Evolutionary conservation across 257 asterid species (phyloP).

Genomic region (Cinchona pubescens): DNA sequence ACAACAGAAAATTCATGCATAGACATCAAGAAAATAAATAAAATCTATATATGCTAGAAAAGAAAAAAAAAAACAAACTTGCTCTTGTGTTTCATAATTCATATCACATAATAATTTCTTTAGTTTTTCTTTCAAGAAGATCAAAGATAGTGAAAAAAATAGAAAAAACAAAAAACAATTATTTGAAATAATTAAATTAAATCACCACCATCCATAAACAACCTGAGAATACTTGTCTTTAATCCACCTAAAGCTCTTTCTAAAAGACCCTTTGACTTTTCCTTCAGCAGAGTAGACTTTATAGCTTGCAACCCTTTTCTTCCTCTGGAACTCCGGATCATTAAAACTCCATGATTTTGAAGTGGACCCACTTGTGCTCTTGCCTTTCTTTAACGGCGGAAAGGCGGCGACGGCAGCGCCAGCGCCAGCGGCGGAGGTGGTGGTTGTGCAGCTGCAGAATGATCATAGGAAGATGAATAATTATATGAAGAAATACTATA

Average conservation of each 20-base stretch:
- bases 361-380: constrained; percentile 35
- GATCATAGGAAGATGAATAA: constrained; percentile 20
- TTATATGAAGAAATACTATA: constrained; percentile 45
- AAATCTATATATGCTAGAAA: neutral
- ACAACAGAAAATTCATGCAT: constrained; percentile 10
- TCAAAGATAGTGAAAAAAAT: neutral
- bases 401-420: no score
- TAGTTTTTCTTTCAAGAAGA: neutral
- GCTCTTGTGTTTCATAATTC: constrained; percentile 10
- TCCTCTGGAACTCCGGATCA: constrained; percentile 89
- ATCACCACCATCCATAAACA: constrained; percentile 66
- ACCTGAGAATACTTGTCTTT: constrained; percentile 57
- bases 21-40: constrained; percentile 14
- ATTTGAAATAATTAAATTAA: no score
- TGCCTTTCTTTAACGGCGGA: constrained; percentile 61
- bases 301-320: constrained; percentile 81
- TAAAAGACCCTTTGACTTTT: constrained; percentile 69
- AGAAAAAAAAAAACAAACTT: neutral
- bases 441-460: neutral
- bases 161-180: neutral
- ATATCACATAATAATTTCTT: neutral
- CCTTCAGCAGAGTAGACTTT: constrained; percentile 87
- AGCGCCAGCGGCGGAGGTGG: no score
- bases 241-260: constrained; percentile 76
- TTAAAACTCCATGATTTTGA: constrained; percentile 47